Conservation (phyloP, 2,329 filamentous ascomycete genomes). For the Chalaropsis ovoidea region DNA sequence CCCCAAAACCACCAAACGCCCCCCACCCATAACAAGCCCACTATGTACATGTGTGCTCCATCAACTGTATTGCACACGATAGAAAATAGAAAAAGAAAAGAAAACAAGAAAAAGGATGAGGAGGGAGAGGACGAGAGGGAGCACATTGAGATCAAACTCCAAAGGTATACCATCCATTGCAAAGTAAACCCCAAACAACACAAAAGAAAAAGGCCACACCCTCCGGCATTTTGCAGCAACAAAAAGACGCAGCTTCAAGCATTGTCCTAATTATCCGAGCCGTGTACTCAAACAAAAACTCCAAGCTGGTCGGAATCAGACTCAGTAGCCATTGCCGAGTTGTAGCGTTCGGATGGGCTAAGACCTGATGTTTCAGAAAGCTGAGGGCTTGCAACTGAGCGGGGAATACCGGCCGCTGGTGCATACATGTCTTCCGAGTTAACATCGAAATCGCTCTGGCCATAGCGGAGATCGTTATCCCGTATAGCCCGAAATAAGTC, state of each 20-base stretch:
- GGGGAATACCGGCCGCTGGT: not conserved
- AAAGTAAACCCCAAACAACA: not conserved
- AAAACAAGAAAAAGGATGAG: not conserved
- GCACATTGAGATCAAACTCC: too few relatives aligned
- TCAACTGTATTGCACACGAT: not conserved
- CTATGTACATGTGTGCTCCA: not conserved
- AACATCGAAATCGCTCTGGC: slow-evolving; percentile 1
- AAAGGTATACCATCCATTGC: not conserved
- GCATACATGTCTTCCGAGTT: not conserved
- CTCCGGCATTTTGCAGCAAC: not conserved
- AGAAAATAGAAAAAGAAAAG: slow-evolving; percentile 1
- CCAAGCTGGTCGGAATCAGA: not conserved
- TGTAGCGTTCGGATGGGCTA: not conserved
- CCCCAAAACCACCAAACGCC: not conserved
- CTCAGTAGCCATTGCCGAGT: not conserved
- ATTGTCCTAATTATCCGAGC: not conserved
- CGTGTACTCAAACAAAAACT: not conserved
- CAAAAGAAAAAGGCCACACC: not conserved
- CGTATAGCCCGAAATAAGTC: not conserved
- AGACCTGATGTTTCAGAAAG: not conserved
- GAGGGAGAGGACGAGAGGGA: too few relatives aligned
- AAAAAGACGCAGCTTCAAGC: not conserved
- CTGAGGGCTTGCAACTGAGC: slow-evolving; percentile 5
- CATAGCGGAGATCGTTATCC: not conserved
- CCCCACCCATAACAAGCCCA: not conserved